These are phyloP conservation scores for Orbilia ellipsospora DNA, from an alignment of 2,329 filamentous ascomycete species.

Conservation along the genomic window DNA sequence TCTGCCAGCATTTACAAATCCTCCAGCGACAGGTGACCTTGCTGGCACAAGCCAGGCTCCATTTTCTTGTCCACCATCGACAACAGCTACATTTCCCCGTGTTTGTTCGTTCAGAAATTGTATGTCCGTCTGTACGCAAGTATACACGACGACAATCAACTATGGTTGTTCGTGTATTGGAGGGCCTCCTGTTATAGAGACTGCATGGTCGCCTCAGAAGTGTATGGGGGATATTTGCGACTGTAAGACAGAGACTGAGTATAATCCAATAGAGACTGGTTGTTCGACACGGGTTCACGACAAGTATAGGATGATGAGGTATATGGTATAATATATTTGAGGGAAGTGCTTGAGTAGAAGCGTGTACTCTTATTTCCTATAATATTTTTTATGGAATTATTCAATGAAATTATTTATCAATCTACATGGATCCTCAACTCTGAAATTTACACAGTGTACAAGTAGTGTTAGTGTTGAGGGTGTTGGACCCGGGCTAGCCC, in stretches of 20 bases:
- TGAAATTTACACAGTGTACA: background rate
- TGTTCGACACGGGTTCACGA: background rate
- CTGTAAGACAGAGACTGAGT: background rate
- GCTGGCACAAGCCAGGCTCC: background rate
- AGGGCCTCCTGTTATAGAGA: background rate
- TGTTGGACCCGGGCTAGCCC: background rate
- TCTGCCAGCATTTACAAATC: too few species aligned
- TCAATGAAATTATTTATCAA: too few species aligned
- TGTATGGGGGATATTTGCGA: slow-evolving; percentile 7
- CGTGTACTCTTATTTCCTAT: too few species aligned
- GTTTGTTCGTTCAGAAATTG: background rate
- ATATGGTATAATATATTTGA: too few species aligned
- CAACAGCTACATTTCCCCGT: slow-evolving; percentile 2
- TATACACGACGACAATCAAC: background rate
- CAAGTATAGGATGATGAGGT: background rate
- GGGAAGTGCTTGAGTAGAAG: too few species aligned
- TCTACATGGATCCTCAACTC: background rate
- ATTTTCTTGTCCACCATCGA: slow-evolving; percentile 14
- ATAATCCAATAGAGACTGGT: slow-evolving; percentile 8
- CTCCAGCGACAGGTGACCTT: background rate
- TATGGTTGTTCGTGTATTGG: slow-evolving; percentile 14
- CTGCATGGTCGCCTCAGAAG: background rate
- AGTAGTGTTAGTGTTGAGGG: background rate
- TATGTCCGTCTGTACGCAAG: background rate
- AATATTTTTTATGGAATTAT: too few species aligned